phyloP scores from a whole-genome alignment of 495 filamentous ascomycete species.

The Penicillium tannophilum region DNA sequence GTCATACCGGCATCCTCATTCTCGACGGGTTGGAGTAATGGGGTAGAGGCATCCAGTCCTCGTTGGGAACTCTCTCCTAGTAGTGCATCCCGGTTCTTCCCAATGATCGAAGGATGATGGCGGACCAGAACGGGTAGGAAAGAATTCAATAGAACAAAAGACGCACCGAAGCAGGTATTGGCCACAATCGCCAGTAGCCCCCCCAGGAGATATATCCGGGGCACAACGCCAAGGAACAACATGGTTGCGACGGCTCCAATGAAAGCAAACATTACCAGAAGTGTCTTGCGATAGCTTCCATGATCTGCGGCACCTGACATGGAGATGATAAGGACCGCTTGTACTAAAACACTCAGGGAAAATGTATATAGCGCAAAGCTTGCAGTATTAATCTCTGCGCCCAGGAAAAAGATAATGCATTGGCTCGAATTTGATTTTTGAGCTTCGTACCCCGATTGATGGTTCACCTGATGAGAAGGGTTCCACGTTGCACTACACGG shows the following conservation, averaged over 20 bases:
- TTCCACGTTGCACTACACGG: conserved; percentile 65
- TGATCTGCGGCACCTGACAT: conserved; percentile 97
- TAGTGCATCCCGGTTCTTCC: neutral
- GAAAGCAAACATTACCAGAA: conserved; percentile 82
- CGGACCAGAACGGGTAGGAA: conserved; percentile 81
- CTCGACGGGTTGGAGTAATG: conserved; percentile 25
- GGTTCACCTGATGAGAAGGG: conserved; percentile 25
- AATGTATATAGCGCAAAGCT: conserved; percentile 99
- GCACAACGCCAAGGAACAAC: conserved; percentile 78
- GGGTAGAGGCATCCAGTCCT: conserved; percentile 36
- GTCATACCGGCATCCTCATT: conserved; percentile 22
- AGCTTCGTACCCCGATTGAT: conserved; percentile 30
- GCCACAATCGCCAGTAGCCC: conserved; percentile 82
- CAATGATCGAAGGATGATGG: conserved; percentile 61
- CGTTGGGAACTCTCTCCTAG: conserved; percentile 23
- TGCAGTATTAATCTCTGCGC: conserved; percentile 88
- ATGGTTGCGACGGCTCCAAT: conserved; percentile 81
- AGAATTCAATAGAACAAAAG: conserved; percentile 82
- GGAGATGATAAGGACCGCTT: conserved; percentile 87
- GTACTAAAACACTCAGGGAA: conserved; percentile 84
- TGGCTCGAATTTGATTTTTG: conserved; percentile 53
- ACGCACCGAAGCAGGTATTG: conserved; percentile 87
- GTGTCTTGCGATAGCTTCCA: conserved; percentile 85
- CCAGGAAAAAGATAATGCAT: conserved; percentile 81
- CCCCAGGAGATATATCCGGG: conserved; percentile 75